These are phyloP conservation scores for Geranomyces variabilis DNA, from an alignment of 192 early-diverging fungal genomes.

Conservation along the genomic window DNA sequence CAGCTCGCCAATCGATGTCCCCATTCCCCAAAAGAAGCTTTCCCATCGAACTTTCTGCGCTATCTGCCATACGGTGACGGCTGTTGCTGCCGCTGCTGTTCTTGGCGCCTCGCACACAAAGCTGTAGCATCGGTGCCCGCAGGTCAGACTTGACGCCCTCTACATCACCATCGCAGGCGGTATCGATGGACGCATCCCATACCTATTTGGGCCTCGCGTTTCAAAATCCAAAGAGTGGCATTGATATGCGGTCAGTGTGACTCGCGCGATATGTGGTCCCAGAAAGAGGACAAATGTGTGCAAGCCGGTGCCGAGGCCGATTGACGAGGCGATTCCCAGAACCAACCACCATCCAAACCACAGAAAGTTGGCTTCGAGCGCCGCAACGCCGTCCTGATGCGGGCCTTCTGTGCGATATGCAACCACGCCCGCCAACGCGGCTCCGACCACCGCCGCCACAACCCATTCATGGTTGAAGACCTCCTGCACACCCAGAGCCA, in stretches of 20 bases:
- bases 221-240: constrained; percentile 76
- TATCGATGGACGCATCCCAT: no score
- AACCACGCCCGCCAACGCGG: constrained; percentile 22
- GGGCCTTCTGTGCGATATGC: constrained; percentile 60
- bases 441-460: constrained; percentile 15
- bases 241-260: constrained; percentile 85
- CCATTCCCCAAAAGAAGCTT: constrained; percentile 90
- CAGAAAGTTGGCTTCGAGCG: constrained; percentile 60
- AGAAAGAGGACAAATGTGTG: constrained; percentile 95
- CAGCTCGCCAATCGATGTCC: constrained; percentile 90
- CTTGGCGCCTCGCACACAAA: constrained; percentile 34
- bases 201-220: constrained; percentile 70
- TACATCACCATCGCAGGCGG: no score
- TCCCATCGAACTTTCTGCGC: constrained; percentile 74
- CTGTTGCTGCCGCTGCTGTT: constrained; percentile 22
- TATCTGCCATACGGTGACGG: constrained; percentile 65
- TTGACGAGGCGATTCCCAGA: constrained; percentile 85
- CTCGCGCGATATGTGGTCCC: constrained; percentile 87
- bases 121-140: constrained; percentile 26
- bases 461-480: constrained; percentile 13
- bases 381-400: constrained; percentile 55
- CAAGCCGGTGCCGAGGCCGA: constrained; percentile 91
- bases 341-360: constrained; percentile 92
- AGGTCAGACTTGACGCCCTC: no score
- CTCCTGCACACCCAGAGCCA: constrained; percentile 12